Evolutionary conservation across 169 alveolate genomes (phyloP).

Genomic region (Eimeria brunetti): DNA sequence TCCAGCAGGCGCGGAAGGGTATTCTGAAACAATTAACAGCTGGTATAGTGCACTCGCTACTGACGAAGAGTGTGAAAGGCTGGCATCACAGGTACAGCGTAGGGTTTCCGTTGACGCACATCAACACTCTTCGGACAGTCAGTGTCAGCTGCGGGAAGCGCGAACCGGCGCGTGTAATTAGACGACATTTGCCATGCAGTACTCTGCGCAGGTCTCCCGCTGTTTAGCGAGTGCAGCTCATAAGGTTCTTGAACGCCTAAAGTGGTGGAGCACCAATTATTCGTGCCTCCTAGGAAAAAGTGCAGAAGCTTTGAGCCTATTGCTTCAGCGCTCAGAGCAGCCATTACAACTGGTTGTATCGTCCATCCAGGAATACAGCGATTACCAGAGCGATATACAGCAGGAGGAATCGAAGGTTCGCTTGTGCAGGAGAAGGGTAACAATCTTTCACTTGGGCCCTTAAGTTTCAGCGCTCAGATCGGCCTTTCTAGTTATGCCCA

Average conservation of each 20-base stretch:
- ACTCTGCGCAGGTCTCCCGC: constrained; percentile 31
- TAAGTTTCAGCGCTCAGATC: neutral
- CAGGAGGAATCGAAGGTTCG: constrained; percentile 84
- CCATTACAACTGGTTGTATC: constrained; percentile 83
- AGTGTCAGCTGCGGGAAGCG: neutral
- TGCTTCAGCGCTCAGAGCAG: constrained; percentile 82
- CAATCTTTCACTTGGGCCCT: neutral
- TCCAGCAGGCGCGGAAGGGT: constrained; percentile 5
- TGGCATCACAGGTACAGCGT: constrained; percentile 67
- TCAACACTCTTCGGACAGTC: neutral
- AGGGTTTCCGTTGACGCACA: neutral
- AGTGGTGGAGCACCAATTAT: constrained; percentile 85
- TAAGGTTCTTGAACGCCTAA: constrained; percentile 83
- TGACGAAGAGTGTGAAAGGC: constrained; percentile 80
- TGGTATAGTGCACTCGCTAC: constrained; percentile 78
- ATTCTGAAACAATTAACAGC: neutral
- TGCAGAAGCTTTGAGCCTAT: constrained; percentile 81
- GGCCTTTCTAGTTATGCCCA: neutral
- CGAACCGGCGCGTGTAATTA: neutral
- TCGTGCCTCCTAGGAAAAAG: constrained; percentile 82
- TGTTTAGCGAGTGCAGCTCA: constrained; percentile 65
- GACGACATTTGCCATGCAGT: neutral
- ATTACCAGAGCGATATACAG: constrained; percentile 84
- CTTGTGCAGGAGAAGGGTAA: neutral
- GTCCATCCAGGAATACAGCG: constrained; percentile 84